Percentiles rank a stretch among this genome's conserved stretches.
Conservation (phyloP, 192 early-diverging fungal genomes). For the Cladochytrium replicatum region DNA sequence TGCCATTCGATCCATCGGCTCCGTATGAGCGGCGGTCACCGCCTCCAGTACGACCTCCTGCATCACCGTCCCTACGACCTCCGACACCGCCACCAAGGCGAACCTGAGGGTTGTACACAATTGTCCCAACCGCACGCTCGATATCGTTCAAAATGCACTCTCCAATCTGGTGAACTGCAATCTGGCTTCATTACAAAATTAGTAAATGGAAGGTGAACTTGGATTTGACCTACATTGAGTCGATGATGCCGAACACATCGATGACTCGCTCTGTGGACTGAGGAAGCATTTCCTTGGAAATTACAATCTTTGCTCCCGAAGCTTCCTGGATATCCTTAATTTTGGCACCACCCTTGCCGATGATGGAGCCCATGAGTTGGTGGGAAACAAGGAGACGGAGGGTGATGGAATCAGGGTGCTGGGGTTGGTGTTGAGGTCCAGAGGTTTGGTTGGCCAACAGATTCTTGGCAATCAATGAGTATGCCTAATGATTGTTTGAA, state of each 20-base stretch:
- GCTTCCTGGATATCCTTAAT: slow-evolving; percentile 63
- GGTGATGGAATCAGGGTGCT: not conserved
- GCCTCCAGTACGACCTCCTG: too few relatives aligned
- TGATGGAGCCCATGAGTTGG: slow-evolving; percentile 8
- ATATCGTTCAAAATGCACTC: slow-evolving; percentile 75
- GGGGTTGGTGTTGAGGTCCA: slow-evolving; percentile 13
- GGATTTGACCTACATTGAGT: slow-evolving; percentile 50
- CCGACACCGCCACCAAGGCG: too few relatives aligned
- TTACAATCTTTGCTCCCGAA: slow-evolving; percentile 75
- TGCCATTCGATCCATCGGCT: too few relatives aligned
- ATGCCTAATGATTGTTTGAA: slow-evolving; percentile 50
- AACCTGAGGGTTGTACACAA: slow-evolving; percentile 67
- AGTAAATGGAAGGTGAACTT: not conserved
- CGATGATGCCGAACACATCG: slow-evolving; percentile 72
- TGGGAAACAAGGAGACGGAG: slow-evolving; percentile 4
- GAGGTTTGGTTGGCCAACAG: slow-evolving; percentile 66
- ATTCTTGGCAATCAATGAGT: slow-evolving; percentile 64
- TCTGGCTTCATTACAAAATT: too few relatives aligned
- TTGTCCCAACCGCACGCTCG: slow-evolving; percentile 71
- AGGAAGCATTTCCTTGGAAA: slow-evolving; percentile 90
- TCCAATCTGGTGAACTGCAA: slow-evolving; percentile 77
- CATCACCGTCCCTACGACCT: too few relatives aligned
- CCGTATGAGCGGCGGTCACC: too few relatives aligned
- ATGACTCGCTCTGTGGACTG: slow-evolving; percentile 90
- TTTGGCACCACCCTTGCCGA: not conserved